Conservation (phyloP, 805 yeast genomes). For the Deakozyma indianensis region DNA sequence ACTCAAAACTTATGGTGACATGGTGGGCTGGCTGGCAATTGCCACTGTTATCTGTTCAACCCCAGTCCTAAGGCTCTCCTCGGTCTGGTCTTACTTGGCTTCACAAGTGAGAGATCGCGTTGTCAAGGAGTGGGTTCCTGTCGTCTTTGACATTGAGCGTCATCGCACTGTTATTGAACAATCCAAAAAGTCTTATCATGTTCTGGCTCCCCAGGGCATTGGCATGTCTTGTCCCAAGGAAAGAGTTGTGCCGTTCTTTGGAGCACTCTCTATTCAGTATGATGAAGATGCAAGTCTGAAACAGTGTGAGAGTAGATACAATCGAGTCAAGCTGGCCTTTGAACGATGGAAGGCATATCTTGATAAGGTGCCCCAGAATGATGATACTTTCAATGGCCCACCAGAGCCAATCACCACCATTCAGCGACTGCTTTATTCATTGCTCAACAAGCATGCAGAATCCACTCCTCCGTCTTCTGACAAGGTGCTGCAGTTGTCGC, state of each 20-base stretch:
- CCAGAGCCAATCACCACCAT: slow-evolving; percentile 21
- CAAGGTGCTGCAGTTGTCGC: slow-evolving; percentile 48
- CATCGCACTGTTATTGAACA: slow-evolving; percentile 47
- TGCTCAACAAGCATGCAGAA: slow-evolving; percentile 29
- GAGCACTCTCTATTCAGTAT: slow-evolving; percentile 55
- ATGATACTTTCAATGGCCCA: slow-evolving; percentile 16
- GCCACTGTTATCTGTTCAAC: slow-evolving; percentile 71
- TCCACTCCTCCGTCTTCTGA: slow-evolving; percentile 26
- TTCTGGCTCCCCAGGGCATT: slow-evolving; percentile 77
- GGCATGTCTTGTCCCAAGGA: slow-evolving; percentile 64
- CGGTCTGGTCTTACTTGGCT: slow-evolving; percentile 64
- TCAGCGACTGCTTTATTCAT: slow-evolving; percentile 27
- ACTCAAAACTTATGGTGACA: slow-evolving; percentile 71
- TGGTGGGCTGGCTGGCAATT: slow-evolving; percentile 89
- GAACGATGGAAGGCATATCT: slow-evolving; percentile 73
- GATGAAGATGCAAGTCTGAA: slow-evolving; percentile 27
- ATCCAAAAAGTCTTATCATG: slow-evolving; percentile 45
- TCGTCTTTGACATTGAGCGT: slow-evolving; percentile 75
- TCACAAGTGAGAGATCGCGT: slow-evolving; percentile 43
- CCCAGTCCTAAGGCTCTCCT: slow-evolving; percentile 59
- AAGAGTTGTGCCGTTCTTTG: slow-evolving; percentile 78
- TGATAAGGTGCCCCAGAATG: slow-evolving; percentile 31
- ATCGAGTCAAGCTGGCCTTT: slow-evolving; percentile 53
- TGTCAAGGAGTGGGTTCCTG: slow-evolving; percentile 82
- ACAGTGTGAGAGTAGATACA: slow-evolving; percentile 43